Conservation (phyloP, 495 filamentous ascomycete genomes). For the Amorphotheca resinae region DNA sequence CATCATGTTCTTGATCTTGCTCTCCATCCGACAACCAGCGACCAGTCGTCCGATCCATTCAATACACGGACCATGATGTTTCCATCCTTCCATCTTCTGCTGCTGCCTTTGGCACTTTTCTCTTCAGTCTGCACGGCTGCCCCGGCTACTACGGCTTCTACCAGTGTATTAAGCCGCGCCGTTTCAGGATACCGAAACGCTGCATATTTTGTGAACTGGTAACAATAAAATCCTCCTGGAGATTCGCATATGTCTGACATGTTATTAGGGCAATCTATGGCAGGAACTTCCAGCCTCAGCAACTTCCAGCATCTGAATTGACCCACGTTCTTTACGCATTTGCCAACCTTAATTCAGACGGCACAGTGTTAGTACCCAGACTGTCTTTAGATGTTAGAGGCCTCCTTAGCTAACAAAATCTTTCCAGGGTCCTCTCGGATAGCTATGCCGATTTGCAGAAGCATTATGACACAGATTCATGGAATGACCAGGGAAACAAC, state of each 20-base stretch:
- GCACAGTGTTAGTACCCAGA: slow-evolving; percentile 52
- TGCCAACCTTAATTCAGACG: slow-evolving; percentile 67
- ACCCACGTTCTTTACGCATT: slow-evolving; percentile 85
- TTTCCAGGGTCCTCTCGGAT: slow-evolving; percentile 34
- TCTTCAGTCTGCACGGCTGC: neutral
- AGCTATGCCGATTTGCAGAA: slow-evolving; percentile 53
- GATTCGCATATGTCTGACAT: neutral
- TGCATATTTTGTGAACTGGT: slow-evolving; percentile 75
- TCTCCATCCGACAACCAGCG: too few species aligned
- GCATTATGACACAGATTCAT: slow-evolving; percentile 62
- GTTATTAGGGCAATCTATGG: slow-evolving; percentile 64
- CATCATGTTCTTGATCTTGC: too few species aligned
- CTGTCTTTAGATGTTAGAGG: too few species aligned
- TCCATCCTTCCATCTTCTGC: neutral
- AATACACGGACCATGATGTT: too few species aligned
- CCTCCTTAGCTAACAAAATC: neutral
- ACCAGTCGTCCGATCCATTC: too few species aligned
- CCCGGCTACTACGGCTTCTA: neutral
- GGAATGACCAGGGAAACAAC: slow-evolving; percentile 47
- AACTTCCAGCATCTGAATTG: slow-evolving; percentile 63
- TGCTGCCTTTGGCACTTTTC: neutral
- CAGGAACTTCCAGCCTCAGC: slow-evolving; percentile 62
- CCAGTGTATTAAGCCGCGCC: neutral
- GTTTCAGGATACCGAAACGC: slow-evolving; percentile 46
- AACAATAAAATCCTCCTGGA: neutral